These are phyloP conservation scores for Fusarium newnesense DNA, from an alignment of 2,329 filamentous ascomycete genomes.

Conservation along the genomic window DNA sequence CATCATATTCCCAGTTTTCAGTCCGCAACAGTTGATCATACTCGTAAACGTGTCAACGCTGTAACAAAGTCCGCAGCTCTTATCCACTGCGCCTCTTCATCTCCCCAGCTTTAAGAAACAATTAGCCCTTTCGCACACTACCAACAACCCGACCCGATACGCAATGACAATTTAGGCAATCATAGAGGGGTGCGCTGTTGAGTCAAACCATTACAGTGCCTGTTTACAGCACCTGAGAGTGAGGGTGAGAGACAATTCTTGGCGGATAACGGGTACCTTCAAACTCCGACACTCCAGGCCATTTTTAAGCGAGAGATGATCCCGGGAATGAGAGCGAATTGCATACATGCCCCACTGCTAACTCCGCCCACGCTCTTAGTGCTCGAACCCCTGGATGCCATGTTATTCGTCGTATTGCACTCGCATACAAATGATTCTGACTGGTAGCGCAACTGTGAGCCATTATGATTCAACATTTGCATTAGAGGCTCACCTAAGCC, in stretches of 20 bases:
- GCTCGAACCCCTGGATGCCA: constrained; percentile 20
- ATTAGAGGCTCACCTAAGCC: constrained; percentile 40
- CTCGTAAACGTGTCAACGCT: background rate
- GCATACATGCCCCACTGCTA: constrained; percentile 19
- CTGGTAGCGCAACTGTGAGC: background rate
- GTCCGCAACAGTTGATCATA: background rate
- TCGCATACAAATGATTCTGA: background rate
- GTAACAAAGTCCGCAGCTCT: constrained; percentile 15
- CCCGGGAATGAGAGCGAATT: constrained; percentile 22
- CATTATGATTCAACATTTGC: background rate
- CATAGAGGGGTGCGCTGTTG: constrained; percentile 7
- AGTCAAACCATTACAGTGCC: background rate
- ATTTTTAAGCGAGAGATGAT: constrained; percentile 23
- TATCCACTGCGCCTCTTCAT: background rate
- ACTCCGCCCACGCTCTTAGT: constrained; percentile 15
- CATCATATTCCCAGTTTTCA: background rate
- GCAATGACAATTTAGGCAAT: constrained; percentile 1
- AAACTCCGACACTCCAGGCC: constrained; percentile 28
- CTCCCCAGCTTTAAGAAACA: background rate
- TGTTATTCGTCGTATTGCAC: background rate
- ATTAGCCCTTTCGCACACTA: constrained; percentile 29
- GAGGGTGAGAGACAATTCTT: background rate
- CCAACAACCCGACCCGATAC: constrained; percentile 37
- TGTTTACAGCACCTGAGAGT: background rate
- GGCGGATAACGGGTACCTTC: constrained; percentile 34